Conservation (phyloP, 192 early-diverging fungal species). For the Coemansia sp. region DNA sequence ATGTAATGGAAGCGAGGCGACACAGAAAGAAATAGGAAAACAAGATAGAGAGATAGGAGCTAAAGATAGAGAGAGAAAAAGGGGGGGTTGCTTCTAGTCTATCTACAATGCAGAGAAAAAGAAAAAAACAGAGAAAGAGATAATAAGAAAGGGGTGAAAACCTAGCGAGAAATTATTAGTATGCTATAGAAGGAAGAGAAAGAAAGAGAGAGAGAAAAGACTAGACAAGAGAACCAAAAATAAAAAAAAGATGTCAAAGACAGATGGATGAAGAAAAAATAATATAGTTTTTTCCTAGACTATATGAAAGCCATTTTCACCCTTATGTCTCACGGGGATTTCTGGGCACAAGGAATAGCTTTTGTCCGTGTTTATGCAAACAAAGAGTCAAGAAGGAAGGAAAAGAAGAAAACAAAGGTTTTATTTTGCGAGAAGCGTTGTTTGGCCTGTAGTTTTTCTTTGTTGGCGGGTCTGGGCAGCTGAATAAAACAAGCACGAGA, state of each 20-base stretch:
- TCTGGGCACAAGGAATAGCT: not conserved
- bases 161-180: not conserved
- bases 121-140: not conserved
- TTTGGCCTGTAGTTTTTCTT: not conserved
- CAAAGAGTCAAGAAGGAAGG: not conserved
- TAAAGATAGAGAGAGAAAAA: not conserved
- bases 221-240: not conserved
- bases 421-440: not conserved
- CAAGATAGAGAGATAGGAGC: not conserved
- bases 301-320: not conserved
- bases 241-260: not conserved
- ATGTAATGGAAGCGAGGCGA: not conserved
- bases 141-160: no score
- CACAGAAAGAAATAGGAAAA: not conserved
- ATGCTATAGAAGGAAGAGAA: not conserved
- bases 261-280: not conserved
- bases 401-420: not conserved
- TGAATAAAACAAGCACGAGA: not conserved
- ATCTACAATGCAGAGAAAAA: not conserved
- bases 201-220: not conserved
- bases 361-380: not conserved
- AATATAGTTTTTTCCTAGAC: not conserved
- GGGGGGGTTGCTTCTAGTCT: not conserved
- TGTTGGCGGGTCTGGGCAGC: not conserved
- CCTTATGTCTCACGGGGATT: not conserved